A percentile compares a stretch with the other conserved stretches of the same genome.
These are phyloP conservation scores for Andalucia godoyi DNA, from an alignment of 78 protist genomes.

Conservation along the genomic window DNA sequence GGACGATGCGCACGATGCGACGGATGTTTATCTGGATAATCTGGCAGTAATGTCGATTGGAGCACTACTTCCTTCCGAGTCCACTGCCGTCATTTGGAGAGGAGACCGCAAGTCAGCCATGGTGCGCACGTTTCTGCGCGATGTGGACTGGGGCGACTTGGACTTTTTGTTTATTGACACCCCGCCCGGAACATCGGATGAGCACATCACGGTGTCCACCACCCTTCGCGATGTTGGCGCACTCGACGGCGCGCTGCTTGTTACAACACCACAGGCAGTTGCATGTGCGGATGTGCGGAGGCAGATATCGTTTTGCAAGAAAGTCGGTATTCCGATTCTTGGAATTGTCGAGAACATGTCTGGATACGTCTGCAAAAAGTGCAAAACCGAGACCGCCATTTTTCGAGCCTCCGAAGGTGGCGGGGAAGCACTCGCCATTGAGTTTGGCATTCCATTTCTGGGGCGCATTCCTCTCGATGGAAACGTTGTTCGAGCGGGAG, in stretches of 20 bases:
- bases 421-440: slow-evolving; percentile 13
- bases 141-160: slow-evolving; percentile 92
- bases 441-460: slow-evolving; percentile 24
- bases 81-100: slow-evolving; percentile 96
- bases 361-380: slow-evolving; percentile 93
- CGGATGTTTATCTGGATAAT: too few relatives aligned
- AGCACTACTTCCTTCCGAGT: slow-evolving; percentile 62
- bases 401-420: background rate
- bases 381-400: slow-evolving; percentile 12
- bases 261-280: slow-evolving; percentile 96
- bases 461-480: slow-evolving; percentile 58
- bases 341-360: slow-evolving; percentile 99
- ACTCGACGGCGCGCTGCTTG: slow-evolving; percentile 82
- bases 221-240: slow-evolving; percentile 33
- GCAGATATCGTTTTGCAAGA: slow-evolving; percentile 88
- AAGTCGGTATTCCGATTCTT: slow-evolving; percentile 60
- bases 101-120: slow-evolving; percentile 94
- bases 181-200: slow-evolving; percentile 99
- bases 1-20: too few relatives aligned
- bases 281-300: slow-evolving; percentile 82
- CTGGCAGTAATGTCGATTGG: slow-evolving; percentile 90
- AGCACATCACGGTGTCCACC: slow-evolving; percentile 86
- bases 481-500: slow-evolving; percentile 20
- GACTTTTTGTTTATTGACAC: slow-evolving; percentile 95
- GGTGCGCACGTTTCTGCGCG: slow-evolving; percentile 91